Conservation (phyloP, 805 yeast species). For the Saccharomycopsis sp. region DNA sequence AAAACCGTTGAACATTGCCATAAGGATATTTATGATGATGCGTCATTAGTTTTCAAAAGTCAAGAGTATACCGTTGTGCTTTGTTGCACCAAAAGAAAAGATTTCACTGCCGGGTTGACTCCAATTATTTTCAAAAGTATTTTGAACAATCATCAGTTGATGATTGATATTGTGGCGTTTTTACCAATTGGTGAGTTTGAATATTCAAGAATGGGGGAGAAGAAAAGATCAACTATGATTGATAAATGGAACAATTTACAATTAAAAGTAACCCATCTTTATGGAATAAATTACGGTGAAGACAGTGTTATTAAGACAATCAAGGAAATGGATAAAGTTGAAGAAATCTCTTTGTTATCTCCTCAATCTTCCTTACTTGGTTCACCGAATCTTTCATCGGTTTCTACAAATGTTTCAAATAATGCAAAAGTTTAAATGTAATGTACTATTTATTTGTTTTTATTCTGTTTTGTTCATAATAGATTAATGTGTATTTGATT, state of each 20-base stretch:
- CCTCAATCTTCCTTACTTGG: too few species aligned
- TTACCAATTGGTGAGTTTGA: slow-evolving; percentile 55
- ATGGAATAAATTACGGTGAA: slow-evolving; percentile 61
- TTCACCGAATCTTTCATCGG: too few species aligned
- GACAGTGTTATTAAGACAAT: slow-evolving; percentile 46
- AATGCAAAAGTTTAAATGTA: too few species aligned
- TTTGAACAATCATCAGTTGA: slow-evolving; percentile 69
- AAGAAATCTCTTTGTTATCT: neutral
- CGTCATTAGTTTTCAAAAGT: slow-evolving; percentile 63
- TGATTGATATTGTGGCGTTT: slow-evolving; percentile 78
- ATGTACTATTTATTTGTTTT: too few species aligned
- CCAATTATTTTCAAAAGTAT: slow-evolving; percentile 76
- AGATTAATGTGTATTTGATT: too few species aligned
- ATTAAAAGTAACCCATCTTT: slow-evolving; percentile 32
- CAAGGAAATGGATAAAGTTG: slow-evolving; percentile 27
- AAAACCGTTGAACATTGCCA: slow-evolving; percentile 46
- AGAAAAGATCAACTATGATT: slow-evolving; percentile 65
- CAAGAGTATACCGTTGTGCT: slow-evolving; percentile 72
- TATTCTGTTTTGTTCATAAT: too few species aligned
- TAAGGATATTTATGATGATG: slow-evolving; percentile 29
- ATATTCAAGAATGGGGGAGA: slow-evolving; percentile 59
- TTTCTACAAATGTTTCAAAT: too few species aligned
- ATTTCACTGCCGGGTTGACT: slow-evolving; percentile 58
- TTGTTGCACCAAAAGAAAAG: slow-evolving; percentile 46
- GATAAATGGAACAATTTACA: slow-evolving; percentile 42